Evolutionary conservation across 805 yeast genomes (phyloP), one percentile per base, ranked within the genome.

Genomic region (Starmerella geochares): DNA sequence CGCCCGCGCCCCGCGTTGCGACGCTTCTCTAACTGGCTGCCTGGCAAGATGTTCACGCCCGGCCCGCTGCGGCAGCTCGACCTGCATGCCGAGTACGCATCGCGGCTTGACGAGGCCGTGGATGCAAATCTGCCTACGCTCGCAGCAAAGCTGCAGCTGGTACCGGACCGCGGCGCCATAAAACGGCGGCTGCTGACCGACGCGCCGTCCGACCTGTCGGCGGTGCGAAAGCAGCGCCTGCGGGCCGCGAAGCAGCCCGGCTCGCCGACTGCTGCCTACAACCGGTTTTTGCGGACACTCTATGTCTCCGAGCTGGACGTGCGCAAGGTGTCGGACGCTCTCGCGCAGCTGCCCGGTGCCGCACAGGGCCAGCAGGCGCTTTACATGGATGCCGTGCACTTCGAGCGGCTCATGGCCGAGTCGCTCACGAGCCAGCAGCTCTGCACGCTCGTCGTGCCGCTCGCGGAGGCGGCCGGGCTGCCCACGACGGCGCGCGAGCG

Each of bases 401-500:
- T 69, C 21, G 72, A 69, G 51, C 59, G 55, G 10, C 50, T 69
- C 6, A 21, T 70, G 25, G 27, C 49, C 3, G 35, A 45, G 2
- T 54, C 65, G 29, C 51, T 56, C 48, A 37, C 45, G 36, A 8
- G 23, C 41, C 44, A 16, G 46, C 42, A 49, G 54, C 50, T 52
- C 28, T 61, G 50, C 39, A 46, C 51, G 24, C 17, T 21, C 3
- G 50, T 64, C 4, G 46, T 62, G 14, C 47, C 55, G 10, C 63
- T 63, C 23, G 38, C 68, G 48, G 49, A 29, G 20, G 61, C 54
- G 7, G 52, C 61, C 35, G 60, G 58, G 2, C 53, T 69, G 58
- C 66, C 65, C 1, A 35, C 65, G 0, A 62, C 70, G 2, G 42
- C 53, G 1, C 54, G 60, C 19, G 72, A 69, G 54, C 49, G 52